Percentiles rank a stretch among this genome's conserved stretches.
Conservation (phyloP, 495 filamentous ascomycete species). For the Zalerion maritima region DNA sequence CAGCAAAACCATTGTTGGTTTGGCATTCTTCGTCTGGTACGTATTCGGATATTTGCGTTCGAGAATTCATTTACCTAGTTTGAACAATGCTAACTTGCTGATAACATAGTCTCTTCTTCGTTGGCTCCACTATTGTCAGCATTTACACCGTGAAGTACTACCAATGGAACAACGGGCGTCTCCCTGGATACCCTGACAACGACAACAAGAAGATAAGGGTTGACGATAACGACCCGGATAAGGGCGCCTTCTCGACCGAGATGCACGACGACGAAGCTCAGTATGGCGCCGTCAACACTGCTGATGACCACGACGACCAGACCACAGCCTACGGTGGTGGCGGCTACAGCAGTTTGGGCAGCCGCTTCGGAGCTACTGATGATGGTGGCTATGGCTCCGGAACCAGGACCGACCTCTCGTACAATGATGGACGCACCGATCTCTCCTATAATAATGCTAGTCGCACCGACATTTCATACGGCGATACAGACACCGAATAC, state of each 20-base stretch:
- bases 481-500: slow-evolving; percentile 18
- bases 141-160: slow-evolving; percentile 67
- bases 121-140: slow-evolving; percentile 56
- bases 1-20: slow-evolving; percentile 62
- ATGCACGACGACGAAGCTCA: slow-evolving; percentile 39
- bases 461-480: slow-evolving; percentile 8
- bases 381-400: slow-evolving; percentile 4
- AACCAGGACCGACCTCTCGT: slow-evolving; percentile 13
- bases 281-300: slow-evolving; percentile 32
- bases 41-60: slow-evolving; percentile 12
- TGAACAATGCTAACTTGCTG: not conserved
- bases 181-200: slow-evolving; percentile 48
- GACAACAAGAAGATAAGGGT: slow-evolving; percentile 25
- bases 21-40: slow-evolving; percentile 73
- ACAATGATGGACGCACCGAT: slow-evolving; percentile 13
- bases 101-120: slow-evolving; percentile 52
- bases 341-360: slow-evolving; percentile 1
- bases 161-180: slow-evolving; percentile 56
- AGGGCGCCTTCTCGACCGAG: slow-evolving; percentile 41
- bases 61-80: slow-evolving; percentile 7
- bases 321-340: slow-evolving; percentile 4
- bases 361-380: too few relatives aligned
- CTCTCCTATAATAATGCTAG: slow-evolving; percentile 20
- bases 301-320: slow-evolving; percentile 26
- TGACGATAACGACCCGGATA: slow-evolving; percentile 39